Conservation (phyloP, 805 yeast genomes). For the Grigorovia transvaalensis region DNA sequence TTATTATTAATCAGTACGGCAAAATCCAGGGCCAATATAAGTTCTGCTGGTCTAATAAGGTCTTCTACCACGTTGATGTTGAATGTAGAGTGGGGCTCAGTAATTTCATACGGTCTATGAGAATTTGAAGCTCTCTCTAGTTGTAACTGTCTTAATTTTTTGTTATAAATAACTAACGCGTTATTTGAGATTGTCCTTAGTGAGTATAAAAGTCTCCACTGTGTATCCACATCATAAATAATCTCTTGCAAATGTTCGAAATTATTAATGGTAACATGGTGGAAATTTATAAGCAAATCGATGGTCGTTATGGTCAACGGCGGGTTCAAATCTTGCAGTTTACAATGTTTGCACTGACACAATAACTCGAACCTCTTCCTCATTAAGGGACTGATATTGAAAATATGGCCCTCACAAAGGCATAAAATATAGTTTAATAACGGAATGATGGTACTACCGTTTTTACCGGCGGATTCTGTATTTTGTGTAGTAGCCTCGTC, state of each 20-base stretch:
- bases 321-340: slow-evolving; percentile 16
- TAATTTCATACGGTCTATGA: slow-evolving; percentile 22
- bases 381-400: slow-evolving; percentile 33
- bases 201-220: slow-evolving; percentile 19
- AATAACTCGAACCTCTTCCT: slow-evolving; percentile 32
- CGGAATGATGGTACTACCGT: slow-evolving; percentile 20
- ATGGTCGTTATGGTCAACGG: slow-evolving; percentile 11
- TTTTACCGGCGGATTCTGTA: not conserved
- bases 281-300: slow-evolving; percentile 13
- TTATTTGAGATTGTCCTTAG: slow-evolving; percentile 20
- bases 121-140: slow-evolving; percentile 22
- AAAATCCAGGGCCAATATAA: slow-evolving; percentile 19
- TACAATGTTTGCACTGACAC: slow-evolving; percentile 19
- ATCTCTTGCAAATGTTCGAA: slow-evolving; percentile 8
- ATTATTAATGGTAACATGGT: slow-evolving; percentile 8
- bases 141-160: slow-evolving; percentile 21
- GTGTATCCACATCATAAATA: slow-evolving; percentile 19
- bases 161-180: slow-evolving; percentile 22
- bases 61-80: slow-evolving; percentile 25
- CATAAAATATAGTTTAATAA: slow-evolving; percentile 28
- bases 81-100: slow-evolving; percentile 21
- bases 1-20: slow-evolving; percentile 27
- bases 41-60: slow-evolving; percentile 25
- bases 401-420: slow-evolving; percentile 31
- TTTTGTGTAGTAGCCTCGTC: slow-evolving; percentile 3